Evolutionary conservation across 176 grass and related monocot genomes (phyloP), one percentile per base, ranked within the genome.

Genomic region (Paspalum notatum): DNA sequence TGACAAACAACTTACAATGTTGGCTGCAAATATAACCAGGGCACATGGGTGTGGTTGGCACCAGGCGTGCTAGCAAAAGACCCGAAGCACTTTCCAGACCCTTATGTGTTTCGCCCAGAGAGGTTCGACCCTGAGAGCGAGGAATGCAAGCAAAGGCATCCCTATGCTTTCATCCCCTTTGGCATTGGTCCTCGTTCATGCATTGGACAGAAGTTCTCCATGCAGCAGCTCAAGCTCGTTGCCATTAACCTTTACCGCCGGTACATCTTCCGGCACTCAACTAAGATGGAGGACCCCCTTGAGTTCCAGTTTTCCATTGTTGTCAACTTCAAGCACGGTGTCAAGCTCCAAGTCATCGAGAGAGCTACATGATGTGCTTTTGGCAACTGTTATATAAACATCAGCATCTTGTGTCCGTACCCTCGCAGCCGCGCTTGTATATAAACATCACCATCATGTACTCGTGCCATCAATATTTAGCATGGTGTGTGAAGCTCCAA

Each of bases 31-130:
- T 14, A 15, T 14, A 50, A 12, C 5, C 41, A 95, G 79, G 90
- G 90, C 0, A 88, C 90, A 62, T 96, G 93, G 93, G 72, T 97
- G 56, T 97, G 90, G 90, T 48, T 92, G 32, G 80, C 85, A 48
- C 79, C 54, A 0, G 93, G 93, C 1, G 88, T 92, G 16, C 71
- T 97, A 4, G 86, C 90, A 0, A 90, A 90, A 55, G 90, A 97
- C 16, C 66, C 85, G 0, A 76, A 89, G 20, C 11, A 92, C 0
- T 97, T 97, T 18, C 71, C 90, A 0, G 82, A 92, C 1, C 87
- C 93, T 3, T 9, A 85, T 18, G 40, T 67, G 32, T 92, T 92
- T 32, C 78, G 64, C 12, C 90, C 90, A 0, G 90, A 90, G 65
- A 48, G 87, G 26, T 95, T 95, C 9, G 82, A 92, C 38, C 90